Percentiles rank a stretch among this genome's conserved stretches.
Evolutionary conservation across 2,329 filamentous ascomycete species (phyloP).

Genomic region (Penicillium sp.): DNA sequence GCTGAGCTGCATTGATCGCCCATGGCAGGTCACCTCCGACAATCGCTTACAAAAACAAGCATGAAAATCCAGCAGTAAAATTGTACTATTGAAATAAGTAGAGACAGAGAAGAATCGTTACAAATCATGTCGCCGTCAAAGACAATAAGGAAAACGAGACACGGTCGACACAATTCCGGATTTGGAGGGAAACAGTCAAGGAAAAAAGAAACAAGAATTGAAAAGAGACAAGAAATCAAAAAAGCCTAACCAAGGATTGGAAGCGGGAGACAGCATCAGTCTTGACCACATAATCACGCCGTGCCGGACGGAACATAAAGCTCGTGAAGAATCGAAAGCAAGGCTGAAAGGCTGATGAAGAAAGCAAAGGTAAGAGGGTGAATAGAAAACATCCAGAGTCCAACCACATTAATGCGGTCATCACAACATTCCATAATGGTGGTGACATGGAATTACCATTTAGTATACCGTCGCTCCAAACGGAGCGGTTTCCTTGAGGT

Average conservation of each 20-base stretch:
- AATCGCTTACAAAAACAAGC: too few relatives aligned
- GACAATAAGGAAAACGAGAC: slow-evolving; percentile 19
- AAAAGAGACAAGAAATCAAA: slow-evolving; percentile 6
- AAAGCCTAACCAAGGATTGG: slow-evolving; percentile 11
- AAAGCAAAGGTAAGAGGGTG: slow-evolving; percentile 4
- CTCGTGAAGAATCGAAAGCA: slow-evolving; percentile 16
- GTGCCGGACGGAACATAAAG: slow-evolving; percentile 20
- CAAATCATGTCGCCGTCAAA: slow-evolving; percentile 27
- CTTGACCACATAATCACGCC: slow-evolving; percentile 19
- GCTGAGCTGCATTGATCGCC: too few relatives aligned
- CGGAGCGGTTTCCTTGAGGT: slow-evolving; percentile 71
- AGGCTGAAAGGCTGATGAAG: slow-evolving; percentile 6
- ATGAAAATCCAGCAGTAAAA: too few relatives aligned
- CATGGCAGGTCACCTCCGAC: too few relatives aligned
- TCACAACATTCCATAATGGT: too few relatives aligned
- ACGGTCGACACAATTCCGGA: slow-evolving; percentile 13
- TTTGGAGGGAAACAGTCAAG: slow-evolving; percentile 9
- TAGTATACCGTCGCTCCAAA: slow-evolving; percentile 53
- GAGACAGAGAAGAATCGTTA: slow-evolving; percentile 20
- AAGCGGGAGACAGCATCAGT: slow-evolving; percentile 12
- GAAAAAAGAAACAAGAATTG: slow-evolving; percentile 7
- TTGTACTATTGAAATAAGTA: too few relatives aligned
- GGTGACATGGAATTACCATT: too few relatives aligned
- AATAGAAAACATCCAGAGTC: slow-evolving; percentile 3
- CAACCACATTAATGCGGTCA: slow-evolving; percentile 18